These are phyloP conservation scores for Anethum foeniculum DNA, from an alignment of 140 eudicot species.

Conservation along the genomic window DNA sequence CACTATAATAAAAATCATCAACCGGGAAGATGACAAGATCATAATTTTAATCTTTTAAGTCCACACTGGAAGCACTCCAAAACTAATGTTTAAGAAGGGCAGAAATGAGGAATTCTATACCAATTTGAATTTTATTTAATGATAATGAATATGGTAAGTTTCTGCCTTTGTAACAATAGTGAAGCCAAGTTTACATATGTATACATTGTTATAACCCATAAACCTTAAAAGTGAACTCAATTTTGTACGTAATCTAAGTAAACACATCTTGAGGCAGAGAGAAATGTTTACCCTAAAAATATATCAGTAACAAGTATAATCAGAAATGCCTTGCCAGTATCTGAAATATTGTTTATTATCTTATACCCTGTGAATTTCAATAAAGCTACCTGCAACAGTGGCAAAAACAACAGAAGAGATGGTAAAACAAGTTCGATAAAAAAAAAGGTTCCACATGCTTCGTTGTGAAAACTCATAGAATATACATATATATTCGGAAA, in stretches of 20 bases:
- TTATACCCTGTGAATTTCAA: conserved; percentile 97
- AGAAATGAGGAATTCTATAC: neutral
- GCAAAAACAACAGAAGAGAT: neutral
- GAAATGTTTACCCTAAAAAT: conserved; percentile 72
- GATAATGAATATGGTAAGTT: neutral
- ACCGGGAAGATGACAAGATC: neutral
- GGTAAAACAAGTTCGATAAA: neutral
- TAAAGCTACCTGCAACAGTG: conserved; percentile 71
- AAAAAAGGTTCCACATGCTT: neutral
- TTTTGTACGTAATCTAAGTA: neutral
- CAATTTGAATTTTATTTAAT: neutral
- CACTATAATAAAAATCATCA: neutral
- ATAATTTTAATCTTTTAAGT: neutral
- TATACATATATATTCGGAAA: neutral
- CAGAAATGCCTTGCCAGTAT: conserved; percentile 87
- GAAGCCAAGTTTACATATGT: neutral
- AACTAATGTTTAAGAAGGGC: neutral
- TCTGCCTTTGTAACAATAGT: neutral
- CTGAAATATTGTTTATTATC: conserved; percentile 70
- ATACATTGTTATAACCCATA: neutral
- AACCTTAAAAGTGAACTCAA: neutral
- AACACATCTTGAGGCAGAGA: conserved; percentile 1
- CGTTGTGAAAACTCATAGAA: neutral
- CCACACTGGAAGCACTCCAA: neutral
- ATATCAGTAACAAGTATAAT: conserved; percentile 79